Evolutionary conservation across 1,284 basidiomycete genomes (phyloP).

Genomic region (Trichosporon sp.): DNA sequence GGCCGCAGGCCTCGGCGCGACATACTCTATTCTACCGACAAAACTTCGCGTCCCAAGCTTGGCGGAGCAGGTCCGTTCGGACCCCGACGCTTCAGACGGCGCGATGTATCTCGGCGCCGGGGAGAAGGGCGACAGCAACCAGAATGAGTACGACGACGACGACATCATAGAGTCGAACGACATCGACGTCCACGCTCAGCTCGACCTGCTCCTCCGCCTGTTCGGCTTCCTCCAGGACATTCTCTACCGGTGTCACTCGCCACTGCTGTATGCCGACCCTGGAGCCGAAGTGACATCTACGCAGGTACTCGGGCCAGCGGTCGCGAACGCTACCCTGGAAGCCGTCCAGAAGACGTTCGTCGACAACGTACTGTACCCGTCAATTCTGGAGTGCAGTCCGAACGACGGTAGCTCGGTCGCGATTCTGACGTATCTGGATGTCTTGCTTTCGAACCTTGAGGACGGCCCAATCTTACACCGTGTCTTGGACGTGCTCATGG

Average conservation of each 20-base stretch:
- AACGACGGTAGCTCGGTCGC: constrained; percentile 89
- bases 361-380: constrained; percentile 88
- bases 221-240: constrained; percentile 91
- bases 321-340: constrained; percentile 73
- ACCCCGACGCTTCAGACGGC: constrained; percentile 58
- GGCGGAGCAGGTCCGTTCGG: constrained; percentile 57
- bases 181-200: constrained; percentile 68
- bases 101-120: constrained; percentile 2
- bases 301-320: constrained; percentile 62
- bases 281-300: constrained; percentile 16
- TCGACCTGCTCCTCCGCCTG: constrained; percentile 83
- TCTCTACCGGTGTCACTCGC: constrained; percentile 35
- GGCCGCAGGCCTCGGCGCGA: constrained; percentile 86
- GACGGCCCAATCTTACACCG: constrained; percentile 52
- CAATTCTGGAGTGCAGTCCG: constrained; percentile 88
- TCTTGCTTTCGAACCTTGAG: constrained; percentile 72
- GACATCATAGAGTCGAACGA: constrained; percentile 59
- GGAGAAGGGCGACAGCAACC: constrained; percentile 39
- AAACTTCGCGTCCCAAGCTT: constrained; percentile 58
- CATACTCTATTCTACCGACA: constrained; percentile 79
- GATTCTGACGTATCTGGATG: constrained; percentile 93
- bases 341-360: constrained; percentile 81
- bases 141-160: constrained; percentile 52
- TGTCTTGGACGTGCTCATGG: constrained; percentile 35
- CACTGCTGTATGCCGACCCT: constrained; percentile 24